phyloP scores from a whole-genome alignment of 257 asterid genomes.

The Ilex aquifolium region DNA sequence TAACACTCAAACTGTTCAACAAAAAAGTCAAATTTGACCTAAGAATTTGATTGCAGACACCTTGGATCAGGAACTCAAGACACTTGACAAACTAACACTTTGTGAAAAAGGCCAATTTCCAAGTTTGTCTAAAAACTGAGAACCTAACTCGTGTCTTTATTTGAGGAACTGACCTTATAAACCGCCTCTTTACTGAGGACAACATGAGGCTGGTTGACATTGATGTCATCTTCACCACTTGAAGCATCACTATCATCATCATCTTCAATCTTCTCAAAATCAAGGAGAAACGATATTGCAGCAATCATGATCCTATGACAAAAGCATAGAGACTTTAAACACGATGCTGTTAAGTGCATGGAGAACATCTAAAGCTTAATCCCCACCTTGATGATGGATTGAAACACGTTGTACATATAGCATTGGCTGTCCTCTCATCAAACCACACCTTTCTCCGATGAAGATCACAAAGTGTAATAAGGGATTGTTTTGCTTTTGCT shows the following conservation, averaged over 20 bases:
- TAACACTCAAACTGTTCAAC: too few species aligned
- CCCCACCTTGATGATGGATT: constrained; percentile 65
- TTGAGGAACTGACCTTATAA: constrained; percentile 63
- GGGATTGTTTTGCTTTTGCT: constrained; percentile 73
- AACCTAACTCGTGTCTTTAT: too few species aligned
- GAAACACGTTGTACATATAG: constrained; percentile 82
- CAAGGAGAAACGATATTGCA: constrained; percentile 84
- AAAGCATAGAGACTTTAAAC: constrained; percentile 5
- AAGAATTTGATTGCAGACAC: too few species aligned
- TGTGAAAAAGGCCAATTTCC: too few species aligned
- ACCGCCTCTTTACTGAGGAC: constrained; percentile 68
- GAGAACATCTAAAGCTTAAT: background rate
- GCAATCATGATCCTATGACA: constrained; percentile 87
- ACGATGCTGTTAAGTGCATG: background rate
- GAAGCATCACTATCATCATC: constrained; percentile 69
- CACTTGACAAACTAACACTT: too few species aligned
- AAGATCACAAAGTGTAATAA: constrained; percentile 67
- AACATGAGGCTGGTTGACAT: constrained; percentile 48
- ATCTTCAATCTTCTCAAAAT: constrained; percentile 77
- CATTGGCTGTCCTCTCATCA: constrained; percentile 92
- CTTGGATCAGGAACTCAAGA: too few species aligned
- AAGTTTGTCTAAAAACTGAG: too few species aligned
- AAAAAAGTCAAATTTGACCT: too few species aligned
- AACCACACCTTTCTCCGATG: constrained; percentile 86
- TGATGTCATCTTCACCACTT: constrained; percentile 60